Evolutionary conservation across 257 asterid species (phyloP), one percentile per base, ranked within the genome.

Genomic region (Rauvolfia tetraphylla): DNA sequence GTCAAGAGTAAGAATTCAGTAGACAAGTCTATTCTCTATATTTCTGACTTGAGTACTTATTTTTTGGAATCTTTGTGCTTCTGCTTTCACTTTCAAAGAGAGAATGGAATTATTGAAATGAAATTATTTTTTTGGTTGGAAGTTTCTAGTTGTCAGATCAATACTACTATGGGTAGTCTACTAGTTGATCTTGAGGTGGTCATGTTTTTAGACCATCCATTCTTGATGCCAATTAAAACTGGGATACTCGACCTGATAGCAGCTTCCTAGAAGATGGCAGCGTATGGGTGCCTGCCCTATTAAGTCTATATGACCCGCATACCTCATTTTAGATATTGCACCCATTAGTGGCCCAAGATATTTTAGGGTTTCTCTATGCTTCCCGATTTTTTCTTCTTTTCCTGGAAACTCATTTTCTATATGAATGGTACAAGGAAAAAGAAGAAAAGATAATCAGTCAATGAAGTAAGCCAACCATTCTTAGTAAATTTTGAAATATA

Each of bases 1-100:
- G 88, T 91, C 73, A 95, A 89, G 90, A 92, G 98, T 95, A 88
- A 84, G 98, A 54, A 23, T 67, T 46, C 72, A 11, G 23, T 58
- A n/a, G 9, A 72, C 25, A 44, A 31, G 27, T 68, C 34, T 27
- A 29, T n/a, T 77, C 15, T 27, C 25, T 29, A 9, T 1, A 14
- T 33, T 70, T 46, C 74, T 70, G 74, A 48, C n/a, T 25, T 70
- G 1, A 42, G 59, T 42, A 13, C 74, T 42, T 42, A 1, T n/a
- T 23, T 69, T 25, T 20, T 7, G 4, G 25, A 65, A 65, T 41
- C 66, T 65, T 65, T 34, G 5, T 34, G 23, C 25, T 36, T 65
- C 9, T 15, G 14, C 15, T 20, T 36, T 15, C 17, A 14, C 34
- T 34, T 42, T 65, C 20, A 65, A 65, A 20, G 3, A 34, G 46